Percentiles rank a stretch among this genome's conserved stretches.
These are phyloP conservation scores for Phytopythium aichiense DNA, from an alignment of 352 stramenopile species.

Conservation along the genomic window DNA sequence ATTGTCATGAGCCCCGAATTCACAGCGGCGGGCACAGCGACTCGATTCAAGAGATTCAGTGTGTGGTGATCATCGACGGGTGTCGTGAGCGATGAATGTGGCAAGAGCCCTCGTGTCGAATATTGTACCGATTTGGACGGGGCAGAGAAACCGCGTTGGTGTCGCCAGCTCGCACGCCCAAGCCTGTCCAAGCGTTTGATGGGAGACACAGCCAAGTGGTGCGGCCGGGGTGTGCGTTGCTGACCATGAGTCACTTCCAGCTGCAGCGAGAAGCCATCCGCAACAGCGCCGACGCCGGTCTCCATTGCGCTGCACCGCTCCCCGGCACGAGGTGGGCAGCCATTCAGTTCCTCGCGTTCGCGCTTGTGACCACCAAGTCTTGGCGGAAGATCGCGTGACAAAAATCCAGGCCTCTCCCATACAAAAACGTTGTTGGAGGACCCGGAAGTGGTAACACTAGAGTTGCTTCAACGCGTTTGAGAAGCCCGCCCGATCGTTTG, in stretches of 20 bases:
- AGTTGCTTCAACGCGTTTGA: neutral
- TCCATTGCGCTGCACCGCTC: neutral
- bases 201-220: neutral
- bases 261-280: no score
- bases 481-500: neutral
- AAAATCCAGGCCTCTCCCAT: neutral
- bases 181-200: neutral
- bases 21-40: neutral
- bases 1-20: no score
- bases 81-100: no score
- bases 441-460: neutral
- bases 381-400: neutral
- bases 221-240: neutral
- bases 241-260: neutral
- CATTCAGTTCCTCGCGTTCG: neutral
- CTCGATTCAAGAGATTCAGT: neutral
- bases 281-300: no score
- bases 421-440: neutral
- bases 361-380: neutral
- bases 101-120: no score
- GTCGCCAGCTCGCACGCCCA: neutral
- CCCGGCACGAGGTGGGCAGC: neutral
- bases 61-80: neutral
- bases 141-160: neutral
- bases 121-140: neutral